phyloP scores from a whole-genome alignment of 208 protist genomes.

The Leishmania braziliensis region DNA sequence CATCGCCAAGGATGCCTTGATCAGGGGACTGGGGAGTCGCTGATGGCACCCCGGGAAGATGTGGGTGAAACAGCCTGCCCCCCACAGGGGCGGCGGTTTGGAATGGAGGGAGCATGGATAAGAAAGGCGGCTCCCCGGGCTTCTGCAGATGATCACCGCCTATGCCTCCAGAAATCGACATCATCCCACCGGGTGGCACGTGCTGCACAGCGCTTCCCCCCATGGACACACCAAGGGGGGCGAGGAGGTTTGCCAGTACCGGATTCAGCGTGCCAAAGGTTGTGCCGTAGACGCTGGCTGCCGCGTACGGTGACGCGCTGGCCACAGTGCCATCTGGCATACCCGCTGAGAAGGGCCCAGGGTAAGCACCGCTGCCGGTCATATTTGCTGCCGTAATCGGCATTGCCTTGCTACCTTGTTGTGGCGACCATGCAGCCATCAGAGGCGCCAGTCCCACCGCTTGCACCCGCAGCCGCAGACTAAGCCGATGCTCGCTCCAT shows the following conservation, averaged over 20 bases:
- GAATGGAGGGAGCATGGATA: constrained; percentile 1
- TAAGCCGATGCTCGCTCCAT: constrained; percentile 32
- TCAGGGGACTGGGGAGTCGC: background rate
- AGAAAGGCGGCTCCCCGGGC: constrained; percentile 1
- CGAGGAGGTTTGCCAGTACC: constrained; percentile 19
- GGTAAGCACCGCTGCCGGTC: background rate
- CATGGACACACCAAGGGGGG: constrained; percentile 13
- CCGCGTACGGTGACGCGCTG: background rate
- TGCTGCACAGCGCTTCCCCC: background rate
- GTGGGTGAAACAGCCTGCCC: background rate
- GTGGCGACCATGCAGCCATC: background rate
- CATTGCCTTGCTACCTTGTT: background rate
- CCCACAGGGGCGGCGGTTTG: background rate
- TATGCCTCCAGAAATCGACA: constrained; percentile 2
- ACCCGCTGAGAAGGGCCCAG: constrained; percentile 8
- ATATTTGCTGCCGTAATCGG: background rate
- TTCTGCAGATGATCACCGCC: background rate
- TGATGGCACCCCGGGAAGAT: background rate
- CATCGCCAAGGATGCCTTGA: constrained; percentile 23
- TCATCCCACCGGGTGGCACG: background rate
- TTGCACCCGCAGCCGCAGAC: constrained; percentile 35
- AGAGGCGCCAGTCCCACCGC: constrained; percentile 22
- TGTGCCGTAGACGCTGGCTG: constrained; percentile 4
- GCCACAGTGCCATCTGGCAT: background rate
- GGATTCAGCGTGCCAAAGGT: constrained; percentile 21